These are phyloP conservation scores for Paramyrothecium sp. DNA, from an alignment of 2,329 filamentous ascomycete genomes.

Conservation along the genomic window DNA sequence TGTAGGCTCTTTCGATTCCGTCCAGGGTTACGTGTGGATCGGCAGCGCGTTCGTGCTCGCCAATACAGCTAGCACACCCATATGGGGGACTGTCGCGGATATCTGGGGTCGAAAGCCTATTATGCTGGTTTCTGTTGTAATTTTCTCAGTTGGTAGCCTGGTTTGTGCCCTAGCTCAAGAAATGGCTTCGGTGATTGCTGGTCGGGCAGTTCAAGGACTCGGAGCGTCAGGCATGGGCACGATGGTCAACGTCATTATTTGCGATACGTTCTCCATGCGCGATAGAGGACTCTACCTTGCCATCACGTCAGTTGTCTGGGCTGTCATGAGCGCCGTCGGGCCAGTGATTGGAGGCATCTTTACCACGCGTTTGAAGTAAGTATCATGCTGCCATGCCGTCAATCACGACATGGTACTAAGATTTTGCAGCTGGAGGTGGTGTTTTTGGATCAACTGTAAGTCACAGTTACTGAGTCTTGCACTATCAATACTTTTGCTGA, in stretches of 20 bases:
- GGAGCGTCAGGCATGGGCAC: constrained; percentile 51
- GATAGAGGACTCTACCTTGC: constrained; percentile 53
- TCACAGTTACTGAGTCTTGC: constrained; percentile 13
- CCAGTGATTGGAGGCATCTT: constrained; percentile 65
- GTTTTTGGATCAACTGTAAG: constrained; percentile 51
- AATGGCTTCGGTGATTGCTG: constrained; percentile 37
- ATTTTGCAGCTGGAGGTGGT: constrained; percentile 39
- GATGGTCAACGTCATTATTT: constrained; percentile 52
- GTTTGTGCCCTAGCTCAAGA: constrained; percentile 43
- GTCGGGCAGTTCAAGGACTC: constrained; percentile 48
- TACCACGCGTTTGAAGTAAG: constrained; percentile 55
- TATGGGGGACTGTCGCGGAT: constrained; percentile 66
- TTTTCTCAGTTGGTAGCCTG: constrained; percentile 53
- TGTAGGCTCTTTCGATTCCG: constrained; percentile 55
- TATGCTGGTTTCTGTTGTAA: constrained; percentile 41
- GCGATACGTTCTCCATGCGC: constrained; percentile 47
- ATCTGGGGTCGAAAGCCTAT: constrained; percentile 58
- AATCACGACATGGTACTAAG: not conserved
- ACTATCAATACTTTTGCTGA: constrained; percentile 13
- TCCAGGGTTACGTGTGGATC: constrained; percentile 74
- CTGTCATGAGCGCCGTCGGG: constrained; percentile 62
- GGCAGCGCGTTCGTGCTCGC: constrained; percentile 71
- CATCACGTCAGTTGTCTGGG: constrained; percentile 66
- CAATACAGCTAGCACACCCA: constrained; percentile 63
- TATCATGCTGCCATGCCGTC: rapidly evolving